phyloP scores from a whole-genome alignment of 768 basidiomycete genomes.

The Udeniomyces megalosporus region DNA sequence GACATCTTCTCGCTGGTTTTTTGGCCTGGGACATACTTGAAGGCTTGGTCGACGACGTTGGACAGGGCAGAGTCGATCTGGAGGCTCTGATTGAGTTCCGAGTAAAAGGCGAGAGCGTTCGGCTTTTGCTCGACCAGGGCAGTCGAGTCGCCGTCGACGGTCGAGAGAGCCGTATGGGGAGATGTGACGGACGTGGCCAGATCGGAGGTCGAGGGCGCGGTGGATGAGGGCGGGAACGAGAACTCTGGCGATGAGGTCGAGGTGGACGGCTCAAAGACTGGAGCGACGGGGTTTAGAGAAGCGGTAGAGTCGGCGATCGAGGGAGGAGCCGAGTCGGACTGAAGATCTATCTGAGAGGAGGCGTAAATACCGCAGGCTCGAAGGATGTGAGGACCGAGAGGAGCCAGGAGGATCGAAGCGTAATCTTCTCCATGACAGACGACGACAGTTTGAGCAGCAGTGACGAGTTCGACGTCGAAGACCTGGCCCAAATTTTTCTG shows the following conservation, averaged over 20 bases:
- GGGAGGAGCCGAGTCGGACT: background rate
- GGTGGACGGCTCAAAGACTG: background rate
- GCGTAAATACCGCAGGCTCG: background rate
- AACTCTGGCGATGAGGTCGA: background rate
- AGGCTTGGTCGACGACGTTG: background rate
- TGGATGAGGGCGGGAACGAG: background rate
- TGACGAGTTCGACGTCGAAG: conserved; percentile 4
- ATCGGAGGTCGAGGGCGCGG: no score
- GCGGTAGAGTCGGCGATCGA: background rate
- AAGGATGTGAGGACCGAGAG: background rate
- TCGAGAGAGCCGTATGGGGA: background rate
- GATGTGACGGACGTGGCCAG: no score
- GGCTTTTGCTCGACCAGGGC: no score
- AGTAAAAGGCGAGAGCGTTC: background rate
- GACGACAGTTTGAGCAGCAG: conserved; percentile 2
- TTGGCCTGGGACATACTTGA: background rate
- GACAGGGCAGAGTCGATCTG: background rate
- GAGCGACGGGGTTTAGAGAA: background rate
- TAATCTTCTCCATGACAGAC: conserved; percentile 1
- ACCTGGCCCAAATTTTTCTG: background rate
- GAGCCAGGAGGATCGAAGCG: background rate
- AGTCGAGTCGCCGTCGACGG: background rate
- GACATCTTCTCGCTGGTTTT: background rate
- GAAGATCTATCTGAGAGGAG: background rate
- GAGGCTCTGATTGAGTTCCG: no score